Percentiles rank a stretch among this genome's conserved stretches.
Conservation (phyloP, 805 yeast genomes). For the Deakozyma indianensis region DNA sequence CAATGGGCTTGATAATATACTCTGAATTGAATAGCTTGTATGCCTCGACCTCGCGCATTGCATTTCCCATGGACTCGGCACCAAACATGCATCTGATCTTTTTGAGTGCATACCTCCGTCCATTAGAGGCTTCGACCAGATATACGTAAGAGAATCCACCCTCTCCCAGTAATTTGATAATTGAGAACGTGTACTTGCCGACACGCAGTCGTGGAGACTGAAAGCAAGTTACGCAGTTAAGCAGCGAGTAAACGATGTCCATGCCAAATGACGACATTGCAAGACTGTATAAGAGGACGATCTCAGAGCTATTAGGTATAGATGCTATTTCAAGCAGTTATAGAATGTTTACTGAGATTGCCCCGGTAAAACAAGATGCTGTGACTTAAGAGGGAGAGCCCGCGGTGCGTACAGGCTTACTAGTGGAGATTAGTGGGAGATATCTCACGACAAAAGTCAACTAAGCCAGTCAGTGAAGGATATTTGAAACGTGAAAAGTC, state of each 20-base stretch:
- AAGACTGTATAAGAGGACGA: too few relatives aligned
- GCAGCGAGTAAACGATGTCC: slow-evolving; percentile 1
- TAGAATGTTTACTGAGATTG: too few relatives aligned
- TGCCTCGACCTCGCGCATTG: slow-evolving; percentile 64
- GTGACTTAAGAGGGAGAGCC: too few relatives aligned
- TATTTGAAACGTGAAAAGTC: too few relatives aligned
- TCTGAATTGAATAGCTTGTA: slow-evolving; percentile 57
- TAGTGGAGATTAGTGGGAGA: too few relatives aligned
- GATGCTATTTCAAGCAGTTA: too few relatives aligned
- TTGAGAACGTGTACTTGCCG: neutral
- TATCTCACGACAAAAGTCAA: too few relatives aligned
- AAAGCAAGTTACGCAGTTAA: slow-evolving; percentile 23
- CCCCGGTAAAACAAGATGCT: too few relatives aligned
- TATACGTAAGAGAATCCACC: slow-evolving; percentile 85
- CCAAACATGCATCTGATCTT: slow-evolving; percentile 84
- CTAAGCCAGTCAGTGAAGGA: too few relatives aligned
- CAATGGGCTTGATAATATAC: slow-evolving; percentile 53
- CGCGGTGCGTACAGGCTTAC: too few relatives aligned
- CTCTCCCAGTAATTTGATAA: slow-evolving; percentile 57
- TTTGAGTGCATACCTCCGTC: slow-evolving; percentile 54
- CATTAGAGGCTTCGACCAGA: slow-evolving; percentile 42
- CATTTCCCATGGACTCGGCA: slow-evolving; percentile 54
- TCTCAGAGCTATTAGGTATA: too few relatives aligned
- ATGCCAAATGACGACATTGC: neutral
- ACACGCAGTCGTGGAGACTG: slow-evolving; percentile 36